These are phyloP conservation scores for Backusella parvicylindrica DNA, from an alignment of 192 early-diverging fungal genomes.

Conservation along the genomic window DNA sequence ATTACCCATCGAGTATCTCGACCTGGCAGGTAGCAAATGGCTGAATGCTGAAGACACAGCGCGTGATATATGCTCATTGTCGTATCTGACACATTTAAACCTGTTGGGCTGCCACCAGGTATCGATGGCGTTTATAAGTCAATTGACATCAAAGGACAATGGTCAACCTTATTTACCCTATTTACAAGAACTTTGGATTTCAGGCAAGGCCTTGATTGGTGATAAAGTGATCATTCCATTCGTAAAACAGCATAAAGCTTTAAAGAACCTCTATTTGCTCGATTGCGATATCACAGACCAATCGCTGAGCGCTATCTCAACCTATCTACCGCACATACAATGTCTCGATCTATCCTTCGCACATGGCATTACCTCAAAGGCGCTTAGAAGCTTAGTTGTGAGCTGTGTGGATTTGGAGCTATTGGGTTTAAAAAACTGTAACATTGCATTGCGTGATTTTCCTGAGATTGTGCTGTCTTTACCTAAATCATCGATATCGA, in stretches of 20 bases:
- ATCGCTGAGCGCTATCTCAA: conserved; percentile 23
- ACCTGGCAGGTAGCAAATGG: conserved; percentile 24
- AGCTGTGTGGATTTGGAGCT: conserved; percentile 14
- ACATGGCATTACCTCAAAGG: conserved; percentile 23
- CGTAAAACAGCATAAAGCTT: conserved; percentile 13
- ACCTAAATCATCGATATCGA: neutral
- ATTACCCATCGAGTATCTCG: conserved; percentile 15
- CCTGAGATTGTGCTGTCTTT: conserved; percentile 7
- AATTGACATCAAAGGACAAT: neutral
- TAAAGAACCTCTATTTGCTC: conserved; percentile 27
- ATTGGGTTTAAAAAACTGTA: conserved; percentile 25
- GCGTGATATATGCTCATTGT: conserved; percentile 12
- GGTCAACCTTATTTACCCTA: neutral
- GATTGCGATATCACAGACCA: conserved; percentile 38
- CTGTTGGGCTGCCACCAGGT: conserved; percentile 25
- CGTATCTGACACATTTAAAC: conserved; percentile 11
- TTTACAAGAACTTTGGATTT: conserved; percentile 33
- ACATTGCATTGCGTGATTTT: conserved; percentile 5
- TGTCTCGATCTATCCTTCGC: conserved; percentile 36
- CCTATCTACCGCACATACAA: conserved; percentile 23
- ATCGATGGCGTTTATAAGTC: conserved; percentile 14
- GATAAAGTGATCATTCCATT: conserved; percentile 34
- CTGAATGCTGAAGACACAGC: conserved; percentile 22
- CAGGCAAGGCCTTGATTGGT: conserved; percentile 29
- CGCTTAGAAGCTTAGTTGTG: conserved; percentile 22